These are phyloP conservation scores for Xylariaceae sp. DNA, from an alignment of 2,329 filamentous ascomycete genomes.

Conservation along the genomic window DNA sequence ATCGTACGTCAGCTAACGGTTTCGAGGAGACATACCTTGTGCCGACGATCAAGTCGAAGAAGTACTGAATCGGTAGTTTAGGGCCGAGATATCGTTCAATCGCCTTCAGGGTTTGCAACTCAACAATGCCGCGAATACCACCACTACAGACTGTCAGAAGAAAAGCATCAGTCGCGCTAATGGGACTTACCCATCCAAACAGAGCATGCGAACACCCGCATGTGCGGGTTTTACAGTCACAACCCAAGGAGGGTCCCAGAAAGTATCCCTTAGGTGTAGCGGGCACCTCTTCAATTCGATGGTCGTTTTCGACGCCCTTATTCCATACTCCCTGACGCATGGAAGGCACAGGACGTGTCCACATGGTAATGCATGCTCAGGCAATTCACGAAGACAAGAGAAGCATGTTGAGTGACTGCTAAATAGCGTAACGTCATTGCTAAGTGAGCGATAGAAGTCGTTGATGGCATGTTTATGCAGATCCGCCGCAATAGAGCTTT, in stretches of 20 bases:
- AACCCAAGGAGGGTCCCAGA: conserved; percentile 37
- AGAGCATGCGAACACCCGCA: conserved; percentile 37
- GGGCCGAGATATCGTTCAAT: conserved; percentile 38
- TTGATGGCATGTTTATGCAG: conserved; percentile 40
- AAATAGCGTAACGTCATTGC: conserved; percentile 32
- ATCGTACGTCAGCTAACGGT: not conserved
- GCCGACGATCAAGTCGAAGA: conserved; percentile 41
- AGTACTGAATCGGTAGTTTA: conserved; percentile 38
- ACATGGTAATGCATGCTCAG: conserved; percentile 39
- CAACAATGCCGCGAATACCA: conserved; percentile 36
- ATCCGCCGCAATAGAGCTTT: conserved; percentile 37
- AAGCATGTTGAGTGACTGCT: conserved; percentile 40
- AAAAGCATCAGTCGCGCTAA: not conserved
- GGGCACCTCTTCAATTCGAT: conserved; percentile 40
- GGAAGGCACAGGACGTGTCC: conserved; percentile 40
- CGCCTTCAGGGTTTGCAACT: conserved; percentile 36
- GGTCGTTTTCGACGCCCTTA: conserved; percentile 37
- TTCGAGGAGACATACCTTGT: conserved; percentile 31
- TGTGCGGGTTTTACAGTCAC: conserved; percentile 36
- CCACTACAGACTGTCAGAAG: conserved; percentile 27
- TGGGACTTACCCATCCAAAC: conserved; percentile 37
- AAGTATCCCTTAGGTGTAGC: conserved; percentile 37
- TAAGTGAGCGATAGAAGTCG: conserved; percentile 36
- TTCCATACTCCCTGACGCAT: conserved; percentile 38
- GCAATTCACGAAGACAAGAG: conserved; percentile 39